Base-by-base conservation (phyloP, 2,329 filamentous ascomycete genomes). In the Xylaria sp. region DNA sequence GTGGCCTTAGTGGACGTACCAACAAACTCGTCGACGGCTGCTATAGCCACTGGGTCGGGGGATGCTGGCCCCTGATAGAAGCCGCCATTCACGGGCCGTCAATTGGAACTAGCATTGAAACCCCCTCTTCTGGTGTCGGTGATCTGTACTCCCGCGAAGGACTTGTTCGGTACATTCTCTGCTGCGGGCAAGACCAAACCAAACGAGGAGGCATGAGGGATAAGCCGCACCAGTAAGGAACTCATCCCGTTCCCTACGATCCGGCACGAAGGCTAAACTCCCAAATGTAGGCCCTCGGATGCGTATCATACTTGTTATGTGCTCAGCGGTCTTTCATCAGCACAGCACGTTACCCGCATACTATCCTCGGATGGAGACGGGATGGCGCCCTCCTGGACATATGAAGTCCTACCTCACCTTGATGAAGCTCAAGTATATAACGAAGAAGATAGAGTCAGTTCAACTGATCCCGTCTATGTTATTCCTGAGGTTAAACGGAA, bases 21-120 rank as follows among this genome's bases (percentile, higher is more conserved):
- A 98, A 98, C 85, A 99, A 99, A 83, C 87, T 99, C 39, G 96
- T 98, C 39, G 96, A 99, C 80, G 96, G 95, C 55, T 99, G 96
- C 83, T 99, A 99, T 83, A 97, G 93, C 79, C 95, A 98, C 81
- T 99, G 96, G 96, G 92, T 97, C 41, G 96, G 96, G 64, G 92
- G 92, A 64, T 98, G 94, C 83, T 99, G 94, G 93, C 91, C 95
- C 55, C 82, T 99, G 73, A 85, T 98, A 74, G 92, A 98, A 83
- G 93, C 93, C 66, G 91, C 91, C 64, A 82, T 96, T 67, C 87
- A 87, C 73, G 88, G 87, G 34, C 83, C 84, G 65, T 81, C 72
- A 60, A 71, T 69, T 60, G 56, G 64, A 64, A 71, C 70, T 68
- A 72, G 72, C 71, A 66, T 56, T 62, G 65, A 71, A 57, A 68